phyloP scores from a whole-genome alignment of 2,329 filamentous ascomycete genomes.

The Zasmidium angulare region DNA sequence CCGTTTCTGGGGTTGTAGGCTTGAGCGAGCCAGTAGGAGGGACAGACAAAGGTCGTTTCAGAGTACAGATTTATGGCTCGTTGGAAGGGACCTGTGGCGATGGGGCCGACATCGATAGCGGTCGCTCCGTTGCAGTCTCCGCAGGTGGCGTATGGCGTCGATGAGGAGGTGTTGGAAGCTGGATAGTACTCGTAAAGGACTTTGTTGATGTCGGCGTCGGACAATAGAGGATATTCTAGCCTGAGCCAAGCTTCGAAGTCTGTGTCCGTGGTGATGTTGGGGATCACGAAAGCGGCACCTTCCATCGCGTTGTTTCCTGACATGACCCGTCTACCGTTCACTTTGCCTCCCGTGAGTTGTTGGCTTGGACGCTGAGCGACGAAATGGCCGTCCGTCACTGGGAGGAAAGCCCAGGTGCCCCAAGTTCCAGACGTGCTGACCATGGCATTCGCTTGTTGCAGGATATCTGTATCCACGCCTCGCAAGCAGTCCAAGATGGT shows the following conservation, averaged over 20 bases:
- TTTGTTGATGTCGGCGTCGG: conserved; percentile 35
- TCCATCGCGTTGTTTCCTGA: conserved; percentile 53
- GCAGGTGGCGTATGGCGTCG: conserved; percentile 31
- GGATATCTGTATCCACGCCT: conserved; percentile 3
- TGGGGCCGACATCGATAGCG: conserved; percentile 49
- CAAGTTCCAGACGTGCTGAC: conserved; percentile 37
- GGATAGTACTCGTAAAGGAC: too few species aligned
- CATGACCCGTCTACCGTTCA: conserved; percentile 41
- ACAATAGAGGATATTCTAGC: conserved; percentile 43
- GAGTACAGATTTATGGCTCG: conserved; percentile 53
- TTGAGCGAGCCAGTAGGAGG: conserved; percentile 56
- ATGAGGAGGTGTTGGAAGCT: too few species aligned
- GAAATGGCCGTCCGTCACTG: conserved; percentile 44
- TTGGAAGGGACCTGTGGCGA: conserved; percentile 37
- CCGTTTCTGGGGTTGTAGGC: conserved; percentile 41
- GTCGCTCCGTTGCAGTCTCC: conserved; percentile 39
- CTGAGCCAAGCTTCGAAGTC: conserved; percentile 43
- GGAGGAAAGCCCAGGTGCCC: conserved; percentile 44
- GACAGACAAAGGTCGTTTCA: conserved; percentile 57
- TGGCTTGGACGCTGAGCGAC: conserved; percentile 39
- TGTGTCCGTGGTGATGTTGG: conserved; percentile 44
- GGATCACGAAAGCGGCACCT: conserved; percentile 46
- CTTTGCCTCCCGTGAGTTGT: conserved; percentile 35
- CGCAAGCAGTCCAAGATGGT: conserved; percentile 45
- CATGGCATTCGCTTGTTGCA: conserved; percentile 40